Conservation (phyloP, 805 yeast genomes). For the Ogataea minuta region DNA sequence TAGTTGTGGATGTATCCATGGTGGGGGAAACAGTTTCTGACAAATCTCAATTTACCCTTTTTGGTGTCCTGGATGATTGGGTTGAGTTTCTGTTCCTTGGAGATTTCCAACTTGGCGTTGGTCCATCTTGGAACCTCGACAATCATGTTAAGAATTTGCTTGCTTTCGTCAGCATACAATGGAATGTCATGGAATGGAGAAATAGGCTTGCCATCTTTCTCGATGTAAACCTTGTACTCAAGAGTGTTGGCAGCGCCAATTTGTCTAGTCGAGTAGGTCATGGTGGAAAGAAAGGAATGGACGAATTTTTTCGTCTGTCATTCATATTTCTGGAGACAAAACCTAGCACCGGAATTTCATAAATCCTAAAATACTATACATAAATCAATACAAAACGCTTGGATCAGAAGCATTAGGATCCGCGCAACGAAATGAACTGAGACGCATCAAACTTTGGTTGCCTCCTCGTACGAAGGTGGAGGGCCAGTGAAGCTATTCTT, state of each 20-base stretch:
- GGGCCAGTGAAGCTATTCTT: conserved; percentile 52
- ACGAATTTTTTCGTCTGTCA: conserved; percentile 2
- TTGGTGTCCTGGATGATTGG: conserved; percentile 97
- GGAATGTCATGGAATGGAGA: conserved; percentile 96
- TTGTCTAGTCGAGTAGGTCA: conserved; percentile 87
- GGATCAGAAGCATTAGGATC: conserved; percentile 7
- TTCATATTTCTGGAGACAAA: conserved; percentile 10
- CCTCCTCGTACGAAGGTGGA: conserved; percentile 68
- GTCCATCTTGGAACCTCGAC: conserved; percentile 99
- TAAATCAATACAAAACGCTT: conserved; percentile 1
- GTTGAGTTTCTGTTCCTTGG: conserved; percentile 78
- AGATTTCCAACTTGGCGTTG: conserved; percentile 94
- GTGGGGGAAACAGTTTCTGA: conserved; percentile 97
- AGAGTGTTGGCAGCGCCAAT: conserved; percentile 94
- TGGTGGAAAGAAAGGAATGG: conserved; percentile 22
- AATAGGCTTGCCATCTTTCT: conserved; percentile 89
- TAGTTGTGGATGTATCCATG: conserved; percentile 98
- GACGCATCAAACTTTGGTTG: conserved; percentile 25
- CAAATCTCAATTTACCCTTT: conserved; percentile 94
- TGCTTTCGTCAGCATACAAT: conserved; percentile 89
- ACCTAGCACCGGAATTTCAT: conserved; percentile 1
- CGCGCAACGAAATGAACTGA: conserved; percentile 25
- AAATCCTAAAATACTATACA: conserved; percentile 2
- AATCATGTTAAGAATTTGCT: conserved; percentile 72
- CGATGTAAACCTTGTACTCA: conserved; percentile 88